These are phyloP conservation scores for Dioscorea dumetorum DNA, from an alignment of 106 monocot species.

Conservation along the genomic window DNA sequence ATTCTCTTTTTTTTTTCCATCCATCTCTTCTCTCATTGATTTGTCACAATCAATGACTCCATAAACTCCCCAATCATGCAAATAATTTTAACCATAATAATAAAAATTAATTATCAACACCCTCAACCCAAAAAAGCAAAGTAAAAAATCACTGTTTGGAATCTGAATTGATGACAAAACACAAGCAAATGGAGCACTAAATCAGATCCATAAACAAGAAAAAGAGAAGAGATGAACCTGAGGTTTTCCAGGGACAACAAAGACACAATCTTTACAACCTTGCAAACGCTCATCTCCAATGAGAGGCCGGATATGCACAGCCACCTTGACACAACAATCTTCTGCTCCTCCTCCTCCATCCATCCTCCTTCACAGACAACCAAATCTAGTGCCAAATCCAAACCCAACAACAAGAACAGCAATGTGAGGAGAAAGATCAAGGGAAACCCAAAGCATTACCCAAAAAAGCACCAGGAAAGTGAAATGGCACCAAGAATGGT, in stretches of 20 bases:
- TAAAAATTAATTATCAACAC: no score
- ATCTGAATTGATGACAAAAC: no score
- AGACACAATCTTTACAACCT: constrained; percentile 90
- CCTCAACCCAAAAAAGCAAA: no score
- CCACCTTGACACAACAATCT: constrained; percentile 96
- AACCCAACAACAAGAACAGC: neutral
- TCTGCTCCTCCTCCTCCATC: constrained; percentile 13
- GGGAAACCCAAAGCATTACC: neutral
- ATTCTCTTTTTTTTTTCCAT: no score
- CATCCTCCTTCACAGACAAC: constrained; percentile 50
- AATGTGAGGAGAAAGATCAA: neutral
- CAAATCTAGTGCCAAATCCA: no score
- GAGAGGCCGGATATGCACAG: constrained; percentile 87
- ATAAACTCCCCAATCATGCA: no score
- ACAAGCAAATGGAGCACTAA: constrained; percentile 5
- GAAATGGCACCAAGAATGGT: neutral
- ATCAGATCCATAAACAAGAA: neutral
- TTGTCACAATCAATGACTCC: no score
- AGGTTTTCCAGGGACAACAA: constrained; percentile 62
- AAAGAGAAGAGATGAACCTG: constrained; percentile 31
- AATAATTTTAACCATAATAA: no score
- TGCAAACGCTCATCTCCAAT: constrained; percentile 83
- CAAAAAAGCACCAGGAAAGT: neutral
- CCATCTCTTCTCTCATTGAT: no score
- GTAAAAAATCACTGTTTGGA: no score